Conservation (phyloP, 2,329 filamentous ascomycete species). For the Tolypocladium ophioglossoides region DNA sequence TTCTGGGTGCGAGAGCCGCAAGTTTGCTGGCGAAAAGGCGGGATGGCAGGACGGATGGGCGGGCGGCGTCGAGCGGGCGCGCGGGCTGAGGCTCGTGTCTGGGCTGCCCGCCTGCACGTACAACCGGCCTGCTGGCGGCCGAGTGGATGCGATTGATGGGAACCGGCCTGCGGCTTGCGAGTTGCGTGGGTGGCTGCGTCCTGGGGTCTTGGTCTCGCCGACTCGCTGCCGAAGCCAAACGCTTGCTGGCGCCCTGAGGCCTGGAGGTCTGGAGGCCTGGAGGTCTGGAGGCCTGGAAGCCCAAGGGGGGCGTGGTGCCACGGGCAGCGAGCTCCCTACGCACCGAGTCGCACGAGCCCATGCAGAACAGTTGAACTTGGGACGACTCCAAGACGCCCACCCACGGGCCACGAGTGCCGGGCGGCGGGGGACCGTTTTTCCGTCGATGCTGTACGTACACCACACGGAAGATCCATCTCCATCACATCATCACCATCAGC, state of each 20-base stretch:
- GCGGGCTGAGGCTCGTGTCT: slow-evolving; percentile 1
- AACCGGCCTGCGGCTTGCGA: background rate
- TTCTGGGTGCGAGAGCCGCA: slow-evolving; percentile 6
- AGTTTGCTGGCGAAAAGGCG: slow-evolving; percentile 11
- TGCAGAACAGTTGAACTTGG: no score
- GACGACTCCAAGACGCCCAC: no score
- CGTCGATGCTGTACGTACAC: no score
- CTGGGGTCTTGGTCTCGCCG: slow-evolving; percentile 3
- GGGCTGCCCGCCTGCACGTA: background rate
- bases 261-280: no score
- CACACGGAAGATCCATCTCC: background rate
- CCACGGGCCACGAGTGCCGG: no score
- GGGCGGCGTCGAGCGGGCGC: background rate
- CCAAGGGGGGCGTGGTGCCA: background rate
- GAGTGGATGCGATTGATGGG: background rate
- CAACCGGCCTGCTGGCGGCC: background rate
- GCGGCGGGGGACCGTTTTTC: no score
- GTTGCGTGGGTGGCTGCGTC: slow-evolving; percentile 1
- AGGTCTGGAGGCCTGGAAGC: background rate
- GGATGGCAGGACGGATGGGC: background rate
- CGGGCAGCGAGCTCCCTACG: background rate
- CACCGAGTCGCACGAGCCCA: no score
- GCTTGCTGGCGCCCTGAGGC: no score
- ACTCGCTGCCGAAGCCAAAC: slow-evolving; percentile 4
- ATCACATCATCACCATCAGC: no score